Base-by-base conservation (phyloP, 2,329 filamentous ascomycete species). In the Chaetomium olivaceum region DNA sequence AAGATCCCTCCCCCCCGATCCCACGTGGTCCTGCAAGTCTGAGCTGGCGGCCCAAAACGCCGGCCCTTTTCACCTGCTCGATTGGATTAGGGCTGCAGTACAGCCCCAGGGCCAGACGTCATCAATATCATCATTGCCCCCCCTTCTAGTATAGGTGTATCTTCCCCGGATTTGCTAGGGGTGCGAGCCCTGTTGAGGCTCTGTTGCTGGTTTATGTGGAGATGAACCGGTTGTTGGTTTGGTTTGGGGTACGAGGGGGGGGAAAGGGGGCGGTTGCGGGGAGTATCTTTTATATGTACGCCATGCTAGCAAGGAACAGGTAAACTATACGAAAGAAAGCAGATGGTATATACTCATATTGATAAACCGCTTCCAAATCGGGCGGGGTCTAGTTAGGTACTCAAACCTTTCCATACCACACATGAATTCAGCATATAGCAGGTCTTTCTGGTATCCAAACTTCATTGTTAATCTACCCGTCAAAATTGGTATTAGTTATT, bases 61-160 rank as follows among this genome's bases (percentile, higher is more conserved):
- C n/a, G 46, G 21, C 12, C 9, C 39, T 12, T 21, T 12, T 21
- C 36, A 60, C 50, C 57, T 64, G 59, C 57, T 64, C 50, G 19
- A 60, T 64, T 56, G 50, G 62, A 50, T 25, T n/a, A 56, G 56
- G n/a, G 36, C 50, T 64, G 56, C 62, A 54, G 62, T 3, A 33
- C 43, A 60, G 57, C 25, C 55, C 21, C 33, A 6, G 36, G 29
- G 5, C 21, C 16, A 33, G 46, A 64, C 62, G 62, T 64, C 62
- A 64, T 60, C 14, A 25, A 46, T n/a, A 11, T 12, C 39, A 50
- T 51, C 39, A n/a, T 33, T 27, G n/a, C 6, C n/a, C 43, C 19
- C 12, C n/a, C 16, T 43, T n/a, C n/a, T n/a, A n/a, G n/a, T n/a
- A n/a, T n/a, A n/a, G n/a, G n/a, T n/a, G n/a, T n/a, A n/a, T n/a